Percentiles rank a stretch among this genome's conserved stretches.
Evolutionary conservation across 2,329 filamentous ascomycete species (phyloP).

Genomic region (Biscogniauxia sp.): DNA sequence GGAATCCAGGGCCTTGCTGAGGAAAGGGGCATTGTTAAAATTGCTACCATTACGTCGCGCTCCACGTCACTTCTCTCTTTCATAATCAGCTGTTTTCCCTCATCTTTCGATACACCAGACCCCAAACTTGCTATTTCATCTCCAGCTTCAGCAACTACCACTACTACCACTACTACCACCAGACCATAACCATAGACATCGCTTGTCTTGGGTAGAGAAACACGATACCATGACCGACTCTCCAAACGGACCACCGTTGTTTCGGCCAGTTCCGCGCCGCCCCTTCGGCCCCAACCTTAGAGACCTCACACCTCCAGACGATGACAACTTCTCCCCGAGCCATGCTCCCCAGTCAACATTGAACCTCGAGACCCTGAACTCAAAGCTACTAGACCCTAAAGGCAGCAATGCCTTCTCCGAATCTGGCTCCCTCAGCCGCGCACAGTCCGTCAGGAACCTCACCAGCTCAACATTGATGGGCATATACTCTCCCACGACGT

Average conservation of each 20-base stretch:
- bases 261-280: constrained; percentile 70
- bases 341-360: constrained; percentile 47
- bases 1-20: neutral
- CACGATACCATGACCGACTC: constrained; percentile 21
- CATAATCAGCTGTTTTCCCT: too few relatives aligned
- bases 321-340: constrained; percentile 35
- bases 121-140: neutral
- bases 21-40: too few relatives aligned
- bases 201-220: neutral
- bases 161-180: neutral
- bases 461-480: constrained; percentile 87
- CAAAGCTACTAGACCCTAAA: constrained; percentile 28
- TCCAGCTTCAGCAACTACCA: too few relatives aligned
- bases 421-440: constrained; percentile 56
- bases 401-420: constrained; percentile 20
- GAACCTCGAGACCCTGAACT: constrained; percentile 37
- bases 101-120: too few relatives aligned
- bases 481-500: constrained; percentile 74
- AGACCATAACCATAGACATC: neutral
- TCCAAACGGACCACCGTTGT: constrained; percentile 49
- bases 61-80: too few relatives aligned
- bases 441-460: constrained; percentile 78
- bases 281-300: constrained; percentile 62
- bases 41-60: too few relatives aligned
- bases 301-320: constrained; percentile 44